Conservation (phyloP, 495 filamentous ascomycete genomes). For the Beverwykella pulmonaria region DNA sequence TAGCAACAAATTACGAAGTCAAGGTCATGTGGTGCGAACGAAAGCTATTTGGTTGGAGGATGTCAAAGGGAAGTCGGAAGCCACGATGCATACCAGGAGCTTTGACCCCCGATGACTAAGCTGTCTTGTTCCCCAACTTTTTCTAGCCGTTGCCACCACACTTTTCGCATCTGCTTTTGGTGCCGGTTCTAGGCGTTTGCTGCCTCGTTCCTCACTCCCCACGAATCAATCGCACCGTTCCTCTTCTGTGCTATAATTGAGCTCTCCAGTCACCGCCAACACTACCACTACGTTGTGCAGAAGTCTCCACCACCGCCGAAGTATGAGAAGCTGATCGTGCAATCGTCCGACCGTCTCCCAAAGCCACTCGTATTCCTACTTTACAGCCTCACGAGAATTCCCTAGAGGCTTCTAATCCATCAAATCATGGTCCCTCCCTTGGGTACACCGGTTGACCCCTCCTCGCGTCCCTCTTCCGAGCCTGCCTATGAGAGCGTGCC, state of each 20-base stretch:
- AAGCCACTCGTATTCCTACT: neutral
- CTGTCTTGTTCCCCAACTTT: neutral
- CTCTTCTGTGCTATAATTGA: neutral
- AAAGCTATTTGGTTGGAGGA: no score
- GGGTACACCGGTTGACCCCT: conserved; percentile 12
- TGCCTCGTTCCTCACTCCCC: neutral
- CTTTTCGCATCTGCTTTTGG: neutral
- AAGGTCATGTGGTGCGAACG: no score
- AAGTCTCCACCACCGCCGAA: neutral
- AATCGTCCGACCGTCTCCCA: conserved; percentile 7
- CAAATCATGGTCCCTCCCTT: conserved; percentile 19
- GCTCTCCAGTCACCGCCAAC: neutral
- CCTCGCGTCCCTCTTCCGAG: conserved; percentile 20
- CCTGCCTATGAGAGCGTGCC: conserved; percentile 32
- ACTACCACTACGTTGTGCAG: neutral
- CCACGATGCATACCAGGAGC: neutral
- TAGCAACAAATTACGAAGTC: no score
- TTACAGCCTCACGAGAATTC: conserved; percentile 7
- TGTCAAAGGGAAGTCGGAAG: neutral
- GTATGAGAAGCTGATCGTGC: conserved; percentile 18
- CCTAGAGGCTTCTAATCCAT: conserved; percentile 12
- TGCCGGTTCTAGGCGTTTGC: neutral
- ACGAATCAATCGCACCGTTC: neutral
- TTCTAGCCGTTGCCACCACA: neutral
- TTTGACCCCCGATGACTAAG: neutral